These are phyloP conservation scores for Agaricus subrufescens DNA, from an alignment of 768 basidiomycete genomes.

Conservation along the genomic window DNA sequence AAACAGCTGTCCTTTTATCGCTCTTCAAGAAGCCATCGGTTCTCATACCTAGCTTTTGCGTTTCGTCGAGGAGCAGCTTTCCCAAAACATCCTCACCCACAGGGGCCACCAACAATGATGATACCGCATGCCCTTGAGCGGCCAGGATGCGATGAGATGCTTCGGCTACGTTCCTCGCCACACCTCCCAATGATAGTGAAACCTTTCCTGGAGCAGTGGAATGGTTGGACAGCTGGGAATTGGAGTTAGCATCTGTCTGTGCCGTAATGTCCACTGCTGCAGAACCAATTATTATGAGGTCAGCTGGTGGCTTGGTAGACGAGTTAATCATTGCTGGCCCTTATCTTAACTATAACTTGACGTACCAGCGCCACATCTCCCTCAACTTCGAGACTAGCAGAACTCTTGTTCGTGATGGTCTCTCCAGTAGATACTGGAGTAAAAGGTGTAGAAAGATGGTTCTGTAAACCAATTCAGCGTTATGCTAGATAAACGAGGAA, in stretches of 20 bases:
- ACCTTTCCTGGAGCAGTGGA: constrained; percentile 83
- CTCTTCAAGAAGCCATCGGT: constrained; percentile 62
- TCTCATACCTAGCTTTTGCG: constrained; percentile 64
- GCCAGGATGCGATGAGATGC: constrained; percentile 68
- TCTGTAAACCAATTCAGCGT: neutral
- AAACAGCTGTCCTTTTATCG: constrained; percentile 64
- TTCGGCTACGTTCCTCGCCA: constrained; percentile 94
- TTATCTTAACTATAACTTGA: neutral
- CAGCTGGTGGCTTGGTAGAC: constrained; percentile 27
- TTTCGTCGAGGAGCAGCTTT: constrained; percentile 53
- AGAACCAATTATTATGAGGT: constrained; percentile 74
- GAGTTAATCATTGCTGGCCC: neutral
- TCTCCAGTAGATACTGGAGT: neutral
- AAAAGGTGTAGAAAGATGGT: neutral
- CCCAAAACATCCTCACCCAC: constrained; percentile 80
- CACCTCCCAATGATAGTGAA: constrained; percentile 75
- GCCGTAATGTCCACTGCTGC: constrained; percentile 90
- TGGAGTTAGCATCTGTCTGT: constrained; percentile 27
- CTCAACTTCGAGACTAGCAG: neutral
- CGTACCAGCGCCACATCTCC: constrained; percentile 6
- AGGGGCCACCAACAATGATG: constrained; percentile 66
- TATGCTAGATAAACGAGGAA: neutral
- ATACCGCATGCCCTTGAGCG: constrained; percentile 25
- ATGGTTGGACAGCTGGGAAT: constrained; percentile 34
- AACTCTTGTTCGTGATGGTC: neutral